Percentiles rank a stretch among this genome's conserved stretches.
These are phyloP conservation scores for Sugiyamaella boreocaroliniensis DNA, from an alignment of 805 yeast genomes.

Conservation along the genomic window DNA sequence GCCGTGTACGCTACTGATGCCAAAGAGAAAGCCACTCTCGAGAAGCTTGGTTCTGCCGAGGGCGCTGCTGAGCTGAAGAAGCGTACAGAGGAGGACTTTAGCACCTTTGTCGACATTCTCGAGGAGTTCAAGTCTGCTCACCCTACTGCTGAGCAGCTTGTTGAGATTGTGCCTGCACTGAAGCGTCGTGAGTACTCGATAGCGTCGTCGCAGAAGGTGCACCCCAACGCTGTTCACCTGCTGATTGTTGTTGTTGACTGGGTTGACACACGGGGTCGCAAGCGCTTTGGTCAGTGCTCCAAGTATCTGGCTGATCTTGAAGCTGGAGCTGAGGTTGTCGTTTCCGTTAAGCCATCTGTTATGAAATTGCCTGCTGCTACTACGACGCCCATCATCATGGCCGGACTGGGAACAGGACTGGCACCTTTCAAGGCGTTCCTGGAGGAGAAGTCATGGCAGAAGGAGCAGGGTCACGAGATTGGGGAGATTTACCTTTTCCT, in stretches of 20 bases:
- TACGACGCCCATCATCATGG: conserved; percentile 88
- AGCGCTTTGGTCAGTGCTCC: conserved; percentile 90
- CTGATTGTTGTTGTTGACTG: conserved; percentile 95
- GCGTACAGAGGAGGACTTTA: conserved; percentile 77
- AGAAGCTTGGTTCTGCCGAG: conserved; percentile 60
- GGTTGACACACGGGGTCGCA: conserved; percentile 79
- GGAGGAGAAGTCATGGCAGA: conserved; percentile 92
- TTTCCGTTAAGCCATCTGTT: conserved; percentile 91
- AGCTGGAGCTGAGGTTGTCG: conserved; percentile 81
- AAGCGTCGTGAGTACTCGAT: conserved; percentile 97
- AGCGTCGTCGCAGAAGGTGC: conserved; percentile 91
- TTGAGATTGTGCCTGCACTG: conserved; percentile 70
- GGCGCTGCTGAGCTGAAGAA: conserved; percentile 82
- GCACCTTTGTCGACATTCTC: conserved; percentile 74
- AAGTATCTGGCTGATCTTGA: conserved; percentile 74
- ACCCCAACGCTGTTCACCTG: conserved; percentile 84
- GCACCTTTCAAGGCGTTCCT: conserved; percentile 98
- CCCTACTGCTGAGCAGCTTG: conserved; percentile 65
- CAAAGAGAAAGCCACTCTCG: conserved; percentile 54
- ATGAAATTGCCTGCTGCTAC: conserved; percentile 91
- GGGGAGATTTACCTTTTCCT: conserved; percentile 83
- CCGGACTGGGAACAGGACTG: conserved; percentile 95
- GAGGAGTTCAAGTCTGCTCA: conserved; percentile 74
- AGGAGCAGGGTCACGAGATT: conserved; percentile 78
- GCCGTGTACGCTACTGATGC: conserved; percentile 67